phyloP scores from a whole-genome alignment of 345 rosid species.

The Hibiscus mutabilis region DNA sequence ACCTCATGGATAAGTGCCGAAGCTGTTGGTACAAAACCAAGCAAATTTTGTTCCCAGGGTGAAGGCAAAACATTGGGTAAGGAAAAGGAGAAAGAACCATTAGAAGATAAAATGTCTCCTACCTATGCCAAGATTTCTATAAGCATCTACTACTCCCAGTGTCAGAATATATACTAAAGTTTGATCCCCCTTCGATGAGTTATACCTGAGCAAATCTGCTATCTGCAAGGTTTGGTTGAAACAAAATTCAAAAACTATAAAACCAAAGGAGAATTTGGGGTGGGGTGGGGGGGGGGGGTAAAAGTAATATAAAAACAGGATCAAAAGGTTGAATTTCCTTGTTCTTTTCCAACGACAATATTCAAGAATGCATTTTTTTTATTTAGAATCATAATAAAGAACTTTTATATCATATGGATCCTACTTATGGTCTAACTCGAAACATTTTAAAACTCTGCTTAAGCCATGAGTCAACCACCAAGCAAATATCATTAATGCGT shows the following conservation, averaged over 20 bases:
- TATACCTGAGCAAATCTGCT: constrained; percentile 67
- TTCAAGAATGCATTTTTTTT: neutral
- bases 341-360: neutral
- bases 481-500: neutral
- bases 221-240: constrained; percentile 41
- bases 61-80: neutral
- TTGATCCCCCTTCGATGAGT: constrained; percentile 61
- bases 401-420: neutral
- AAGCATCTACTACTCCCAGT: constrained; percentile 75
- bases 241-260: neutral
- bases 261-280: neutral
- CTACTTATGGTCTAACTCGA: neutral
- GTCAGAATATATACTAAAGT: constrained; percentile 79
- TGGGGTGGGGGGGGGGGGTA: no score
- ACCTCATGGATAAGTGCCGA: constrained; percentile 63
- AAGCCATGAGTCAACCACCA: neutral
- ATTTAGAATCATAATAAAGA: neutral
- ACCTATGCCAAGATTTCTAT: constrained; percentile 90
- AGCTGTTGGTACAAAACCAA: constrained; percentile 44
- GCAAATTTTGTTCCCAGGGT: constrained; percentile 1
- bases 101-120: constrained; percentile 1
- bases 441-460: neutral
- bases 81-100: neutral
- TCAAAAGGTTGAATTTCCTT: neutral
- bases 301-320: neutral